Conservation (phyloP, 2,329 filamentous ascomycete species). For the Neonectria sp. region DNA sequence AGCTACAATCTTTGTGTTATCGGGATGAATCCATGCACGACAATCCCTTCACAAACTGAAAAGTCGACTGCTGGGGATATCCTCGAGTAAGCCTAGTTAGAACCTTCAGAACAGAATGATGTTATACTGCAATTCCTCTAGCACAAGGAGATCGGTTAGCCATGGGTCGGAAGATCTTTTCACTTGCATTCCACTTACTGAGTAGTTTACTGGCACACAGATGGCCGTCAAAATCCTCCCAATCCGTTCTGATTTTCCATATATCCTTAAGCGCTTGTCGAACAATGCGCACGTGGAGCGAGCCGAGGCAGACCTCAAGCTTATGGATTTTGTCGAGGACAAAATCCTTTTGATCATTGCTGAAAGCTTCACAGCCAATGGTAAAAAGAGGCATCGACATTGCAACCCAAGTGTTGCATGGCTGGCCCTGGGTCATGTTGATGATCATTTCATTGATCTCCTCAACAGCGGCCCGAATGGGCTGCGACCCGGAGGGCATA, state of each 20-base stretch:
- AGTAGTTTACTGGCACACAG: slow-evolving; percentile 43
- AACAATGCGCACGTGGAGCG: slow-evolving; percentile 46
- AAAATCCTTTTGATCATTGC: slow-evolving; percentile 36
- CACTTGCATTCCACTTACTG: slow-evolving; percentile 29
- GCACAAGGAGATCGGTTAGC: not conserved
- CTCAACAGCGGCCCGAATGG: slow-evolving; percentile 37
- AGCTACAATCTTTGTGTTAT: not conserved
- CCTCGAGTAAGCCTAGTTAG: too few species aligned
- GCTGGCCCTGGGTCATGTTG: slow-evolving; percentile 48
- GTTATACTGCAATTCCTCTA: slow-evolving; percentile 47
- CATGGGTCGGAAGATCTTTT: not conserved
- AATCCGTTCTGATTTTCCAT: slow-evolving; percentile 43
- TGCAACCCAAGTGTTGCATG: slow-evolving; percentile 50
- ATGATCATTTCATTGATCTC: slow-evolving; percentile 42
- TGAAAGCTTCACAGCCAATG: slow-evolving; percentile 47
- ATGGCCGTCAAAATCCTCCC: slow-evolving; percentile 34
- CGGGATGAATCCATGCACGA: too few species aligned
- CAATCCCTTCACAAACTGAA: not conserved
- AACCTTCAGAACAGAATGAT: slow-evolving; percentile 41
- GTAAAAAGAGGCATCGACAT: slow-evolving; percentile 51
- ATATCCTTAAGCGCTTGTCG: slow-evolving; percentile 46
- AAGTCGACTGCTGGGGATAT: too few species aligned
- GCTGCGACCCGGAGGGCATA: slow-evolving; percentile 34
- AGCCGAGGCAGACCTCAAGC: slow-evolving; percentile 44
- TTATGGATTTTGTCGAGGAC: slow-evolving; percentile 47